A percentile compares a stretch with the other conserved stretches of the same genome.
Conservation (phyloP, 2,329 filamentous ascomycete species). For the Elsinoe batatas region DNA sequence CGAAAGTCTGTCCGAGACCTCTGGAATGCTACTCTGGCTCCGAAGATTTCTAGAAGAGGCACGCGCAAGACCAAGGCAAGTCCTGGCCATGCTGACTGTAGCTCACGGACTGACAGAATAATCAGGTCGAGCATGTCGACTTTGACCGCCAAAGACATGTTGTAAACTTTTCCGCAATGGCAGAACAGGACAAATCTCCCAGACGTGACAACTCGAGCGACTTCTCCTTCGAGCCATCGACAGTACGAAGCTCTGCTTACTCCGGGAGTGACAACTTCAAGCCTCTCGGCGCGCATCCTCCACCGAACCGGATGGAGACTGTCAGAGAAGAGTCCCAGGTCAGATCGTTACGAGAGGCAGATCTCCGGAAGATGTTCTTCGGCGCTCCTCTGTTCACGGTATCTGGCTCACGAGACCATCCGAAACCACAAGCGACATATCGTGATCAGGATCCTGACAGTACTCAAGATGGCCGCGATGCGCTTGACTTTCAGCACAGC, state of each 20-base stretch:
- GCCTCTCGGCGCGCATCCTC: constrained; percentile 7
- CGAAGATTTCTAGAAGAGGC: not conserved
- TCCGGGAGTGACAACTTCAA: constrained; percentile 7
- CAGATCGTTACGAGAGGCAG: constrained; percentile 16
- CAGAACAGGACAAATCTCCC: not conserved
- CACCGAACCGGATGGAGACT: not conserved
- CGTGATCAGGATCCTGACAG: constrained; percentile 13
- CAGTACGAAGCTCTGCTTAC: constrained; percentile 1
- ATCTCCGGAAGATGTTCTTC: constrained; percentile 21
- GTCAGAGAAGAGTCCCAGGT: constrained; percentile 3
- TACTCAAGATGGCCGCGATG: constrained; percentile 7
- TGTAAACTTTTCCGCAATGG: not conserved
- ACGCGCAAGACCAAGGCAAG: constrained; percentile 7
- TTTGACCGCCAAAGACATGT: not conserved
- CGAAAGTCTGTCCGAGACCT: constrained; percentile 8
- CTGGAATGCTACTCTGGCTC: not conserved
- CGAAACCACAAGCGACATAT: constrained; percentile 16
- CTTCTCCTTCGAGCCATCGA: not conserved
- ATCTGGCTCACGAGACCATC: constrained; percentile 6
- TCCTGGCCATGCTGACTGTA: not conserved
- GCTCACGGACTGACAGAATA: no score
- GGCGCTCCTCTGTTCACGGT: constrained; percentile 24
- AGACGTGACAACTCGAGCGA: not conserved
- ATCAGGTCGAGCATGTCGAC: not conserved
- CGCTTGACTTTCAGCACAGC: constrained; percentile 1